Conservation (phyloP, 306 rosid genomes). For the Cucurbita moschata region DNA sequence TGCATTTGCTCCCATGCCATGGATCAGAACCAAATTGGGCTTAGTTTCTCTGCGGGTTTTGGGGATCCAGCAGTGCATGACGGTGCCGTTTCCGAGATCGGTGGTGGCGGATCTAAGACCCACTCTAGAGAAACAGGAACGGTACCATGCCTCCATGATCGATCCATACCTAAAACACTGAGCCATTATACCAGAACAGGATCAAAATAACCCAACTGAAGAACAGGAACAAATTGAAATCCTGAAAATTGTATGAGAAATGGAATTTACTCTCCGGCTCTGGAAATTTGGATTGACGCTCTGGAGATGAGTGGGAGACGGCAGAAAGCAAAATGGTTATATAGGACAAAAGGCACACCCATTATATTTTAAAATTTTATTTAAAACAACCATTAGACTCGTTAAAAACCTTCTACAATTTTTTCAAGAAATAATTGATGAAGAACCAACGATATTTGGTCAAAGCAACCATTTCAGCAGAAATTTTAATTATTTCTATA, state of each 20-base stretch:
- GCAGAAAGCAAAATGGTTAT: background rate
- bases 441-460: too few species aligned
- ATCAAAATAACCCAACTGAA: background rate
- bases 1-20: constrained; percentile 89
- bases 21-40: constrained; percentile 55
- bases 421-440: too few species aligned
- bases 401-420: too few species aligned
- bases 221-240: background rate
- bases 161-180: constrained; percentile 39
- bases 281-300: background rate
- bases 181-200: constrained; percentile 15
- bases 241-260: background rate
- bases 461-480: too few species aligned
- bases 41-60: constrained; percentile 22
- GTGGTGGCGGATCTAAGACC: constrained; percentile 68
- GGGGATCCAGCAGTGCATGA: constrained; percentile 87
- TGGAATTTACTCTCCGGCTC: background rate
- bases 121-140: constrained; percentile 37
- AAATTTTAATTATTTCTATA: too few species aligned
- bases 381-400: too few species aligned
- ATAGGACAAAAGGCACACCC: background rate
- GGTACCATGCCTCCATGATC: constrained; percentile 28
- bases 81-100: constrained; percentile 62
- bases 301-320: background rate
- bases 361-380: background rate